A percentile compares a stretch with the other conserved stretches of the same genome.
These are phyloP conservation scores for Kwoniella newhampshirensis DNA, from an alignment of 768 basidiomycete genomes.

Conservation along the genomic window DNA sequence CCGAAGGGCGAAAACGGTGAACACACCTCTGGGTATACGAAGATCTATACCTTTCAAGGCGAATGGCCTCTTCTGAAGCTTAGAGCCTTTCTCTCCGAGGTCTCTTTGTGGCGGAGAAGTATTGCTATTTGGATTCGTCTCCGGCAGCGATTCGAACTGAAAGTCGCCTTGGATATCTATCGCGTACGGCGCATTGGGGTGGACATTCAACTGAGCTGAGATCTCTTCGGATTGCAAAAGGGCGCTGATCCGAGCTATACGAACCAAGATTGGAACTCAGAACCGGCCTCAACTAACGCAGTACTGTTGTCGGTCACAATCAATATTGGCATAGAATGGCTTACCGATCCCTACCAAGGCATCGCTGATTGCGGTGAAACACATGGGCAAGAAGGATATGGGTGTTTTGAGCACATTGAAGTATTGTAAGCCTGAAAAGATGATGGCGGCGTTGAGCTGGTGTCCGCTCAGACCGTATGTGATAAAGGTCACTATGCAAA, in stretches of 20 bases:
- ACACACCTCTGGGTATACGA: constrained; percentile 24
- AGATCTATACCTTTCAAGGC: constrained; percentile 58
- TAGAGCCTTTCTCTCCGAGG: constrained; percentile 9
- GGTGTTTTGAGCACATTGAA: constrained; percentile 58
- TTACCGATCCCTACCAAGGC: constrained; percentile 59
- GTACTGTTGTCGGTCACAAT: no score
- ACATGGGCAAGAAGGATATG: constrained; percentile 39
- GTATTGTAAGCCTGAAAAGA: constrained; percentile 63
- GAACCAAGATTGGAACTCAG: no score
- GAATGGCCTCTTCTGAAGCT: constrained; percentile 48
- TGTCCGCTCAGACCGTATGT: constrained; percentile 65
- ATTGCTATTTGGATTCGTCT: constrained; percentile 48
- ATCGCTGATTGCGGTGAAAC: constrained; percentile 52
- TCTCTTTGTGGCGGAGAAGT: constrained; percentile 27
- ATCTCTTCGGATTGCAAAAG: constrained; percentile 60
- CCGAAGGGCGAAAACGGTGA: not conserved
- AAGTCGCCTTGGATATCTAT: constrained; percentile 55
- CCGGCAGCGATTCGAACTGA: constrained; percentile 34
- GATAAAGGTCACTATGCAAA: constrained; percentile 56
- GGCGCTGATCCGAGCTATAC: constrained; percentile 4
- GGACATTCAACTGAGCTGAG: constrained; percentile 57
- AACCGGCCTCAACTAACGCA: no score
- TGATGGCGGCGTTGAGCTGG: constrained; percentile 59
- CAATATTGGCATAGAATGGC: constrained; percentile 3
- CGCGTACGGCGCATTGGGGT: constrained; percentile 54